These are phyloP conservation scores for Pichiaceae sp. DNA, from an alignment of 1,139 yeast species.

Conservation along the genomic window DNA sequence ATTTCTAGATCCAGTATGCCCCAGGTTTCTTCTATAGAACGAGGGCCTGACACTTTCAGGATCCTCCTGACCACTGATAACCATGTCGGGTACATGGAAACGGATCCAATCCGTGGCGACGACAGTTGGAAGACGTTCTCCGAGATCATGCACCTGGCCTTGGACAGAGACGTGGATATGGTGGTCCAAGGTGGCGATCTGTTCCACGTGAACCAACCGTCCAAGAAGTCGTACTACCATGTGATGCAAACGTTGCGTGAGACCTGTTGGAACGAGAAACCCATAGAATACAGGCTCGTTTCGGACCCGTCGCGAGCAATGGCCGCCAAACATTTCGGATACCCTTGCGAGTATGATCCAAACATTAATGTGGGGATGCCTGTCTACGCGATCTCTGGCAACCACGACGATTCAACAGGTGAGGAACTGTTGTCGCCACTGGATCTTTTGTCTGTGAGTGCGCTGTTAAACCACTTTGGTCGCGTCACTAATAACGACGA, in stretches of 20 bases:
- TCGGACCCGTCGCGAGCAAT: slow-evolving; percentile 68
- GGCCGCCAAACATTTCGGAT: slow-evolving; percentile 36
- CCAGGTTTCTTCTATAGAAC: slow-evolving; percentile 28
- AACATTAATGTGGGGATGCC: slow-evolving; percentile 89
- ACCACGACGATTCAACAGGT: slow-evolving; percentile 96
- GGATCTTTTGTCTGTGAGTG: slow-evolving; percentile 76
- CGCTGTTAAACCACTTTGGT: slow-evolving; percentile 86
- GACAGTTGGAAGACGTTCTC: slow-evolving; percentile 86
- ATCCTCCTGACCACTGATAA: slow-evolving; percentile 87
- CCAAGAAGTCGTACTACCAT: slow-evolving; percentile 77
- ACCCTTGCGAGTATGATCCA: slow-evolving; percentile 84
- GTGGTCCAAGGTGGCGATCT: slow-evolving; percentile 88
- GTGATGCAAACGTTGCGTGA: slow-evolving; percentile 67
- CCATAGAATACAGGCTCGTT: slow-evolving; percentile 76
- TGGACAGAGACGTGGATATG: slow-evolving; percentile 73
- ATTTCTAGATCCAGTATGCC: slow-evolving; percentile 26
- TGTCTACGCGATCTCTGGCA: slow-evolving; percentile 88
- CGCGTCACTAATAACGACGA: slow-evolving; percentile 69
- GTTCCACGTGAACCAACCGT: slow-evolving; percentile 84
- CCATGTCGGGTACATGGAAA: slow-evolving; percentile 90
- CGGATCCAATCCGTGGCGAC: slow-evolving; percentile 83
- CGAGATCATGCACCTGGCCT: slow-evolving; percentile 74
- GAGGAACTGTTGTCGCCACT: slow-evolving; percentile 79
- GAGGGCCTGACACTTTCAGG: slow-evolving; percentile 54
- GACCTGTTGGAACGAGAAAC: slow-evolving; percentile 78